Evolutionary conservation across 805 yeast species (phyloP).

Genomic region (Monosporozyma solicola): DNA sequence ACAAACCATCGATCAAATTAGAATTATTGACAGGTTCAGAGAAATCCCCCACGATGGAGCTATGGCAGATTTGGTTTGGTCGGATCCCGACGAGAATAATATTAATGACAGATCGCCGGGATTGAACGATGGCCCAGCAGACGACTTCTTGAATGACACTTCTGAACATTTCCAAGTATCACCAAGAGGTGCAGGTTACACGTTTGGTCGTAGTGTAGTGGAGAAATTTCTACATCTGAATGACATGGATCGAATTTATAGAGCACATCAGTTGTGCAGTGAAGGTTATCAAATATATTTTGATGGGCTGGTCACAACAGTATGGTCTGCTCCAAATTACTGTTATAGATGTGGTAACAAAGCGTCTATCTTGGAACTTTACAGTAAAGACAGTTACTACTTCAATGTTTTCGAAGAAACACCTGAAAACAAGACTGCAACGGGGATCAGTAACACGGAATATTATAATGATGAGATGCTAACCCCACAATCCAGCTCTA

Average conservation of each 20-base stretch:
- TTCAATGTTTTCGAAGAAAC: constrained; percentile 97
- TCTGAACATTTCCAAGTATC: constrained; percentile 67
- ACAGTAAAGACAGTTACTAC: constrained; percentile 52
- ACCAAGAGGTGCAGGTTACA: constrained; percentile 97
- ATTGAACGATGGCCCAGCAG: constrained; percentile 1
- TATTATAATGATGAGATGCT: background rate
- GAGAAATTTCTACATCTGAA: constrained; percentile 76
- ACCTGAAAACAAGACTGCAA: constrained; percentile 64
- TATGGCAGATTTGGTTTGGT: constrained; percentile 98
- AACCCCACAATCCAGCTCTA: background rate
- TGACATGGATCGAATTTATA: constrained; percentile 64
- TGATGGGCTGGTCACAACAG: constrained; percentile 85
- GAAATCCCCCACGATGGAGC: constrained; percentile 99
- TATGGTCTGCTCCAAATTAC: constrained; percentile 98
- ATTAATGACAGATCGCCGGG: constrained; percentile 34
- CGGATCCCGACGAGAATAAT: constrained; percentile 85
- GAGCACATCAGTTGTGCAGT: constrained; percentile 96
- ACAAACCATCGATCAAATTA: constrained; percentile 86
- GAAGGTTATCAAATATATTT: constrained; percentile 92
- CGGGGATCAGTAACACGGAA: background rate
- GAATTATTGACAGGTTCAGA: constrained; percentile 79
- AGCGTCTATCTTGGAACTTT: constrained; percentile 92
- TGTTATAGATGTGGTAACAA: constrained; percentile 95
- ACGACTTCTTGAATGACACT: constrained; percentile 16
- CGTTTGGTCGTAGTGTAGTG: constrained; percentile 87